These are phyloP conservation scores for Macrolepiota dolichaula DNA, from an alignment of 768 basidiomycete genomes.

Conservation along the genomic window DNA sequence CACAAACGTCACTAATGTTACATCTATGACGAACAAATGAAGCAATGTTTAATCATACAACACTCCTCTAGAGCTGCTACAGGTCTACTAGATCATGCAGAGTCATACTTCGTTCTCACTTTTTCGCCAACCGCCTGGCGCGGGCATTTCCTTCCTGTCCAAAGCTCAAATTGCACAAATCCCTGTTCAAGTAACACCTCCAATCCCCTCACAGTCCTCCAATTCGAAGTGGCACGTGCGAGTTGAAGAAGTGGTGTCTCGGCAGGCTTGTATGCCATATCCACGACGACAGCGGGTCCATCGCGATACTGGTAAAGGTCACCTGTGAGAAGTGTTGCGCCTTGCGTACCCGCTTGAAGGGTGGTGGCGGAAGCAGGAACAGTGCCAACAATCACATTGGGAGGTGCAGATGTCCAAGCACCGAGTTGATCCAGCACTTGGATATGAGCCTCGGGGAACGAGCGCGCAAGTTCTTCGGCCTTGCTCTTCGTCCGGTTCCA, in stretches of 20 bases:
- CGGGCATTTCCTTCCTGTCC: conserved; percentile 72
- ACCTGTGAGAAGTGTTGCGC: conserved; percentile 48
- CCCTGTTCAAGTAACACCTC: conserved; percentile 90
- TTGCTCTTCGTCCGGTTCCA: conserved; percentile 82
- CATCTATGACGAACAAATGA: background rate
- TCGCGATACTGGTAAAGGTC: conserved; percentile 52
- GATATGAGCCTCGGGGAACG: conserved; percentile 66
- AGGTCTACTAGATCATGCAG: background rate
- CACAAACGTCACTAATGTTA: background rate
- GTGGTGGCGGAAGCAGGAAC: conserved; percentile 72
- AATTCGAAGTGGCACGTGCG: conserved; percentile 50
- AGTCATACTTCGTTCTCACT: conserved; percentile 46
- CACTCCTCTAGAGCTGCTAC: background rate
- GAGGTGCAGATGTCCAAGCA: conserved; percentile 46
- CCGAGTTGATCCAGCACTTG: conserved; percentile 58
- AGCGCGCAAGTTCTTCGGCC: conserved; percentile 62
- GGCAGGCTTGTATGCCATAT: conserved; percentile 93
- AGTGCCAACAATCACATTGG: conserved; percentile 83
- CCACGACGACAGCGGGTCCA: conserved; percentile 69
- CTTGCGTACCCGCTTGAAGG: conserved; percentile 21
- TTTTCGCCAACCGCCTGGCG: conserved; percentile 33
- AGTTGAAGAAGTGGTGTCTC: conserved; percentile 76
- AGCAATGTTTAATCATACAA: background rate
- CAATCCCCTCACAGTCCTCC: conserved; percentile 75
- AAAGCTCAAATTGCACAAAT: conserved; percentile 77